These are phyloP conservation scores for Podaxis rugospora DNA, from an alignment of 768 basidiomycete species.

Conservation along the genomic window DNA sequence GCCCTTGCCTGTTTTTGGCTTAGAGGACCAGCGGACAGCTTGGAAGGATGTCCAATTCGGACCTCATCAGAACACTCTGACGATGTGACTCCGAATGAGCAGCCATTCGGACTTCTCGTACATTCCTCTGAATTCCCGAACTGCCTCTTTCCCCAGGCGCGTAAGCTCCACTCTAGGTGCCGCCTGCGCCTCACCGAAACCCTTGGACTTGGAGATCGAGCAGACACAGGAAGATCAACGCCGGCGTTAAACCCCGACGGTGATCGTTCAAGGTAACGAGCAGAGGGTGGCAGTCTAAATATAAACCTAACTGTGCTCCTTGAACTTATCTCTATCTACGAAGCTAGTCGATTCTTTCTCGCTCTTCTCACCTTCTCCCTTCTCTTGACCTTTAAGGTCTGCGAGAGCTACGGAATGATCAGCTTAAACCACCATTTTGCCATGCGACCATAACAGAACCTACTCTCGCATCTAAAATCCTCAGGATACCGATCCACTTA, in stretches of 20 bases:
- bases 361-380: neutral
- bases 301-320: neutral
- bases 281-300: neutral
- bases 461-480: neutral
- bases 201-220: neutral
- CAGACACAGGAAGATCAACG: neutral
- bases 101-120: too few relatives aligned
- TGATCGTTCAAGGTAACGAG: too few relatives aligned
- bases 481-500: neutral
- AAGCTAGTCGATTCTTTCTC: neutral
- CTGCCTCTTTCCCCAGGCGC: neutral
- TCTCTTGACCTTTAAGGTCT: neutral
- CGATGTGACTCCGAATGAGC: too few relatives aligned
- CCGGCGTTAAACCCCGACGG: neutral
- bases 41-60: too few relatives aligned
- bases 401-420: neutral
- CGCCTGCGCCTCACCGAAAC: neutral
- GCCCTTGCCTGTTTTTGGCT: too few relatives aligned
- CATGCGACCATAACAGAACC: neutral
- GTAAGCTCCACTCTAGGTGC: neutral
- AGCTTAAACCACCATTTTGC: neutral
- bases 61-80: too few relatives aligned
- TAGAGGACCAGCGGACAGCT: too few relatives aligned
- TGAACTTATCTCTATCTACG: neutral
- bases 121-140: too few relatives aligned